A percentile compares a stretch with the other conserved stretches of the same genome.
These are phyloP conservation scores for Lachnellula hyalina DNA, from an alignment of 2,329 filamentous ascomycete genomes.

Conservation along the genomic window DNA sequence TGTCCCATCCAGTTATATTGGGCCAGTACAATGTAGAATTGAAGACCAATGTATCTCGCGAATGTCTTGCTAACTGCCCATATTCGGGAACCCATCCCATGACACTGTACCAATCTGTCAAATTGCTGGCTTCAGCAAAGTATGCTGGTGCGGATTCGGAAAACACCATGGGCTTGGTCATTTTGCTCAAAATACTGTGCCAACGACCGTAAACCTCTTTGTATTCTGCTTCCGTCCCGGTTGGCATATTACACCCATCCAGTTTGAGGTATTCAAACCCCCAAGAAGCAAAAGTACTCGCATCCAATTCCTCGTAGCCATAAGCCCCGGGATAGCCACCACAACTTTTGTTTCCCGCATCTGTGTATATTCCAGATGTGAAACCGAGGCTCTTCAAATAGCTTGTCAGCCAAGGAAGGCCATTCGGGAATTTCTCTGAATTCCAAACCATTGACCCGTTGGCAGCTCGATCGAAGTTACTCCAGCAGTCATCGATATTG, in stretches of 20 bases:
- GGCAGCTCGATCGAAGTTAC: slow-evolving; percentile 37
- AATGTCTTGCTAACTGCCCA: slow-evolving; percentile 35
- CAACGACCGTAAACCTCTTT: slow-evolving; percentile 37
- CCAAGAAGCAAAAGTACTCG: slow-evolving; percentile 48
- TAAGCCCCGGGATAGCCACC: slow-evolving; percentile 52
- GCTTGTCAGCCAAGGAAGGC: slow-evolving; percentile 50
- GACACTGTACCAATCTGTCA: slow-evolving; percentile 40
- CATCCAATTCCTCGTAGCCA: slow-evolving; percentile 54
- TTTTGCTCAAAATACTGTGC: slow-evolving; percentile 33
- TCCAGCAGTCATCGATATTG: slow-evolving; percentile 61
- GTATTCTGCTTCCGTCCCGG: slow-evolving; percentile 34
- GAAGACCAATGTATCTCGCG: slow-evolving; percentile 27
- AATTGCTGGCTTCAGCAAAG: slow-evolving; percentile 40
- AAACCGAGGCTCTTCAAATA: slow-evolving; percentile 53
- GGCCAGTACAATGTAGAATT: slow-evolving; percentile 25
- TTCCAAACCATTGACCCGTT: slow-evolving; percentile 42
- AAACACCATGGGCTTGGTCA: slow-evolving; percentile 29
- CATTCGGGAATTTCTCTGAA: slow-evolving; percentile 49
- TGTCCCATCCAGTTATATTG: slow-evolving; percentile 36
- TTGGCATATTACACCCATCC: slow-evolving; percentile 47
- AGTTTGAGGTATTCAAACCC: slow-evolving; percentile 56
- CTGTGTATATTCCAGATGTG: slow-evolving; percentile 60
- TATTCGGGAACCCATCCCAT: slow-evolving; percentile 38
- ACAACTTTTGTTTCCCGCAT: slow-evolving; percentile 42
- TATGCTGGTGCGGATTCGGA: slow-evolving; percentile 42